These are phyloP conservation scores for Volvox africanus DNA, from an alignment of 139 green algal species.

Conservation along the genomic window DNA sequence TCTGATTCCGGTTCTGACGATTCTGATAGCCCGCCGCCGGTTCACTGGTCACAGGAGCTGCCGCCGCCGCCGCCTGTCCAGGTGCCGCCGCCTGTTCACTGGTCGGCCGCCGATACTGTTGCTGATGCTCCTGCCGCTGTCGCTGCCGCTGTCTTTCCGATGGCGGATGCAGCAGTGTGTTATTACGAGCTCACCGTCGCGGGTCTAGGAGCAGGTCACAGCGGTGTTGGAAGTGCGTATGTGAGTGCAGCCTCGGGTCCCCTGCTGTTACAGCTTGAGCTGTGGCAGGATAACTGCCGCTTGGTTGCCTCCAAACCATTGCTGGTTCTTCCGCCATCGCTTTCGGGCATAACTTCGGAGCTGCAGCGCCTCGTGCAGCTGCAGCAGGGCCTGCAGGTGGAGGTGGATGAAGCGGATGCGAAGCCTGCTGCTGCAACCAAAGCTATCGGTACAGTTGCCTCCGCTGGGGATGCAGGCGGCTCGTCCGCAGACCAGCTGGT, in stretches of 20 bases:
- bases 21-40: too few relatives aligned
- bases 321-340: neutral
- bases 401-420: neutral
- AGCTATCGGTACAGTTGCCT: neutral
- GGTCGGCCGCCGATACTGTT: too few relatives aligned
- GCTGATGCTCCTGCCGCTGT: neutral
- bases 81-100: too few relatives aligned
- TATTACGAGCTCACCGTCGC: neutral
- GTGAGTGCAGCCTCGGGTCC: neutral
- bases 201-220: neutral
- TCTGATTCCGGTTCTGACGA: too few relatives aligned
- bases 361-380: neutral
- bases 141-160: neutral
- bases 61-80: too few relatives aligned
- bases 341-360: neutral
- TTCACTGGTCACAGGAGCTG: too few relatives aligned
- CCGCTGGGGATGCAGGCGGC: too few relatives aligned
- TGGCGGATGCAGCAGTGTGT: neutral
- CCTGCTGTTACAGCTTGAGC: slow-evolving; percentile 12
- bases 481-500: slow-evolving; percentile 12
- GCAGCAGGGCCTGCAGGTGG: neutral
- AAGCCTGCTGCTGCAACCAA: neutral
- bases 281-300: neutral
- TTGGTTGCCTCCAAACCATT: neutral
- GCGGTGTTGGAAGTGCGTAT: neutral